Evolutionary conservation across 495 filamentous ascomycete species (phyloP).

Genomic region (Penicillium ochrochloron): DNA sequence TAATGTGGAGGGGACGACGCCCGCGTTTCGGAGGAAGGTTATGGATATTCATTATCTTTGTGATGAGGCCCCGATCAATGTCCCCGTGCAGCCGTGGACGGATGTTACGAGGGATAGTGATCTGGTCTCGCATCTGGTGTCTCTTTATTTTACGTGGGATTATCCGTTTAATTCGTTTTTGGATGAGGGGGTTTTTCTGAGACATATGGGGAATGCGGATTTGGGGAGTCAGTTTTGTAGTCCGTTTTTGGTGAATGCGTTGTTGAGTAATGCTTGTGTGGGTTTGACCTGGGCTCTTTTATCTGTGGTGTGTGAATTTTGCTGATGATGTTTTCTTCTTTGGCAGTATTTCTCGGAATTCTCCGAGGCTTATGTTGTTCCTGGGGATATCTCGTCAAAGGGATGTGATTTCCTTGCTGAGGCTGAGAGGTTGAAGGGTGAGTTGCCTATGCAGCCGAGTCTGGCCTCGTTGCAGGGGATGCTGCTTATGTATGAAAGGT

Average conservation of each 20-base stretch:
- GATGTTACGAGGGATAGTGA: constrained; percentile 52
- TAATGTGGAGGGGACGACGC: constrained; percentile 39
- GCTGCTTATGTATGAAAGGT: constrained; percentile 50
- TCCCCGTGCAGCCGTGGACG: constrained; percentile 58
- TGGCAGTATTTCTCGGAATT: constrained; percentile 51
- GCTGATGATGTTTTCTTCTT: neutral
- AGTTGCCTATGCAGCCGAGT: constrained; percentile 33
- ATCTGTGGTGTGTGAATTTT: neutral
- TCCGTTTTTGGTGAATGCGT: constrained; percentile 58
- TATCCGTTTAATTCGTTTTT: constrained; percentile 55
- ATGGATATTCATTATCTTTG: constrained; percentile 55
- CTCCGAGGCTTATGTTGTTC: constrained; percentile 47
- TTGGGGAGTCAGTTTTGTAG: constrained; percentile 50
- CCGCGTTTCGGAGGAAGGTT: constrained; percentile 47
- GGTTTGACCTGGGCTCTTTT: constrained; percentile 15
- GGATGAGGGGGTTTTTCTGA: constrained; percentile 53
- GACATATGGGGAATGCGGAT: constrained; percentile 45
- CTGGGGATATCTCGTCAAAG: constrained; percentile 49
- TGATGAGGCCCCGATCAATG: constrained; percentile 43
- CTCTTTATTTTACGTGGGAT: constrained; percentile 60
- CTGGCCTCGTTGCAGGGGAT: constrained; percentile 47
- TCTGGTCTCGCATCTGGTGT: constrained; percentile 58
- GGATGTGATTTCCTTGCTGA: constrained; percentile 49
- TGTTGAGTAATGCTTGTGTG: constrained; percentile 56
- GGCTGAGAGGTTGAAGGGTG: constrained; percentile 41